Conservation (phyloP, 1,284 basidiomycete genomes). For the Pseudozyma sp. region DNA sequence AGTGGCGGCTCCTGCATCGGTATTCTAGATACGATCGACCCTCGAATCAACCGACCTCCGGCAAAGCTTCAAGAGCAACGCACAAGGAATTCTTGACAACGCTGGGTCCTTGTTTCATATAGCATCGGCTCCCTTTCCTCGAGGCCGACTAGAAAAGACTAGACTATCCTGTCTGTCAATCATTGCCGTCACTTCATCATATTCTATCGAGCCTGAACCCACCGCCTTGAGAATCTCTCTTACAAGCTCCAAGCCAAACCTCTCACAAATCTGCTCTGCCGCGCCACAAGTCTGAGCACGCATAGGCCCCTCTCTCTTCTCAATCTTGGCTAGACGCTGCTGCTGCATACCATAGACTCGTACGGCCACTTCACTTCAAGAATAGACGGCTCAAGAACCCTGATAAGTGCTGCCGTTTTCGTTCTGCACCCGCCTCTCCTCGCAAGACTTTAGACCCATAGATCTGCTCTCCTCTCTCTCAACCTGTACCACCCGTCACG, state of each 20-base stretch:
- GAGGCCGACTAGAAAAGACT: constrained; percentile 1
- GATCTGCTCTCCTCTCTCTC: not conserved
- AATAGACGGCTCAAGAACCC: too few relatives aligned
- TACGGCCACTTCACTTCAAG: too few relatives aligned
- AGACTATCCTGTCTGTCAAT: not conserved
- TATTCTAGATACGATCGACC: not conserved
- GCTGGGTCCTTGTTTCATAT: constrained; percentile 19
- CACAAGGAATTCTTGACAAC: not conserved
- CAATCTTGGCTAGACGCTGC: too few relatives aligned
- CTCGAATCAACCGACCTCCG: not conserved
- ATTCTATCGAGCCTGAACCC: constrained; percentile 1
- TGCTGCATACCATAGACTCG: too few relatives aligned
- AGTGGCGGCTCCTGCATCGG: not conserved
- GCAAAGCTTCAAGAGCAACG: not conserved
- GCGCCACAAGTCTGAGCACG: too few relatives aligned
- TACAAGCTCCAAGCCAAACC: not conserved
- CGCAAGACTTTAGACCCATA: not conserved
- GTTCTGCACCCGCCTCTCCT: not conserved
- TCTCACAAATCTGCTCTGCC: not conserved
- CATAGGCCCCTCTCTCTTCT: too few relatives aligned
- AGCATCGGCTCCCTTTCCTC: constrained; percentile 7
- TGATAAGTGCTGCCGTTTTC: not conserved
- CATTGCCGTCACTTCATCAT: not conserved
- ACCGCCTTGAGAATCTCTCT: not conserved
- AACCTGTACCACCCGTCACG: not conserved